phyloP scores from a whole-genome alignment of 208 protist genomes.

The Borovskyia barvae region DNA sequence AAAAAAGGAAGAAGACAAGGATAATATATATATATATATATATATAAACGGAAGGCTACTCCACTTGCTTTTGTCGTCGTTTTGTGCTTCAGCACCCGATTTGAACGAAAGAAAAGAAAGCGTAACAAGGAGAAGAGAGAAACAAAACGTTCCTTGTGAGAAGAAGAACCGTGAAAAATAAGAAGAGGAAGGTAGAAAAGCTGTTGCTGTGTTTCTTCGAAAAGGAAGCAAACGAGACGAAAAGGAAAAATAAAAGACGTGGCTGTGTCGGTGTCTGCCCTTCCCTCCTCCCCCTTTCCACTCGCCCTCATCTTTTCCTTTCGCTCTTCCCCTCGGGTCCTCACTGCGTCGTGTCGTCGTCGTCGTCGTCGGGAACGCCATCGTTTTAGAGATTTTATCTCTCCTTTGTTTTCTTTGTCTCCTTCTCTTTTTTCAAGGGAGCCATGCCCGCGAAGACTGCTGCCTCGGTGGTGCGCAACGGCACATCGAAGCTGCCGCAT shows the following conservation, averaged over 20 bases:
- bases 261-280: background rate
- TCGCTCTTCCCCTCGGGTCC: background rate
- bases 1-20: no score
- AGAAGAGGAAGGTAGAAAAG: background rate
- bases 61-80: background rate
- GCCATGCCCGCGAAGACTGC: constrained; percentile 28
- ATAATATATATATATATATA: constrained; percentile 6
- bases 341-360: background rate
- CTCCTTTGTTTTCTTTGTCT: no score
- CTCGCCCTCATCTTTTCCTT: constrained; percentile 5
- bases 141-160: background rate
- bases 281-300: background rate
- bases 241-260: background rate
- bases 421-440: no score
- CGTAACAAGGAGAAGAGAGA: background rate
- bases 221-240: background rate
- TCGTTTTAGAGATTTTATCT: background rate
- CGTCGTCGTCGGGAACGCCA: no score
- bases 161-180: background rate
- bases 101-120: constrained; percentile 9
- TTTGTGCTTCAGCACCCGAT: constrained; percentile 5
- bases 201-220: no score
- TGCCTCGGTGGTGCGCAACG: constrained; percentile 20
- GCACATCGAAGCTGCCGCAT: constrained; percentile 19
- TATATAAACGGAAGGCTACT: constrained; percentile 1